Evolutionary conservation across 2,329 filamentous ascomycete genomes (phyloP), one percentile per base, ranked within the genome.

Genomic region (Lachnellula willkommii): DNA sequence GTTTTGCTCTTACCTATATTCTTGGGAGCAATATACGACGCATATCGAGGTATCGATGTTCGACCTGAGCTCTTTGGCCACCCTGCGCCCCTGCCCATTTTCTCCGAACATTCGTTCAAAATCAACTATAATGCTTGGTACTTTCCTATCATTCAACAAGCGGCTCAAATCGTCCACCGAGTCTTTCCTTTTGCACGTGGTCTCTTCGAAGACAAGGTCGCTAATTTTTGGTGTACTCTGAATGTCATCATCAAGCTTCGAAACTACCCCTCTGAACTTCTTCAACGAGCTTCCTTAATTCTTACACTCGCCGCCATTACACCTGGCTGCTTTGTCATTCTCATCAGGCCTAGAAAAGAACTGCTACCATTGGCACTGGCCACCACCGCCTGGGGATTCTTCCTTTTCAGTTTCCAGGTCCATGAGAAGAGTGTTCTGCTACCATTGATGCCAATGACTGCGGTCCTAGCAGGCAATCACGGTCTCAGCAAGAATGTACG

Each of bases 201-300:
- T 3, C 76, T 99, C 6, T 99, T 97, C 67, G 95, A 99, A 74
- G 94, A 97, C 76, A 99, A 99, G 73, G 95, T 99, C 20, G 94
- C 94, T 67, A 99, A 99, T 70, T 88, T 96, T 67, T 99, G 94
- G 94, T 99, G 94, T 70, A 87, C 91, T 4, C 79, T 93, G 54
- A 95, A 97, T 69, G 87, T 94, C 1, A 79, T 95, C 54, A 79
- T 96, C 74, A 99, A 99, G 74, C 82, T 99, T 39, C 82, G 88
- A 60, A 76, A 82, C 17, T 94, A 90, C 63, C 84, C 89, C 1
- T 72, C 83, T 2, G 78, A 81, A 7, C 71, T 90, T 5, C 81
- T 99, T 32, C 90, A 95, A 69, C 83, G 83, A 52, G 82, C 84
- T 1, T 90, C 94, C 2, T 79, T 96, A 1, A 74, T 80, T 1